Evolutionary conservation across 495 filamentous ascomycete genomes (phyloP), one percentile per base, ranked within the genome.

Genomic region (Xylaria flabelliformis): DNA sequence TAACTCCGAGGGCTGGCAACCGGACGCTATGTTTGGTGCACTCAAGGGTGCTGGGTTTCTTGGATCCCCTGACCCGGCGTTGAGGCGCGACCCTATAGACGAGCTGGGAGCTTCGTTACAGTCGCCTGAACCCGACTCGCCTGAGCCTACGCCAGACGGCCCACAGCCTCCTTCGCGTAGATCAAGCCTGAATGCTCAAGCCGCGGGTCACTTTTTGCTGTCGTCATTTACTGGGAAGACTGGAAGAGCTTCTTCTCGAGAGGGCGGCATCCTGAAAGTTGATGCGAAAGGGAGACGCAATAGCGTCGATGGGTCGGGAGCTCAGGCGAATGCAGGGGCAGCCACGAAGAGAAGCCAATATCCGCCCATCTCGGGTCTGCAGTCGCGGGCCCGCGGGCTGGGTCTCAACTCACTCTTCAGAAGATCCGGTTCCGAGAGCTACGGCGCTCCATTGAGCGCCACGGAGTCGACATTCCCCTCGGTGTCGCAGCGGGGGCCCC

Each of bases 321-420:
- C 17, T 41, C 72, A 46, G 1, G 17, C 50, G 46, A 72, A 73
- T 65, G 32, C 58, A 51, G 67, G 64, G 50, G 21, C 67, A 17
- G 39, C 75, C 56, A 70, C 74, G 66, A 86, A 80, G 71, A 81
- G 81, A 50, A 81, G 76, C 6, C 84, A 84, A n/a, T 86, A 85
- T 63, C 84, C 84, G 6, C 84, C 83, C 0, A 82, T 81, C 17
- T 79, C 83, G 36, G 80, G 80, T 46, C 80, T 83, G 50, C 72
- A 75, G 17, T 74, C 81, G 3, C 77, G 78, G 15, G 75, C 80
- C 0, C 80, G 82, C 34, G 78, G 79, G 8, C 39, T 79, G 44
- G 74, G 70, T 17, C 70, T 86, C 1, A 83, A 74, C 58, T 73
- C 75, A 15, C 72, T 85, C 2, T 85, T 85, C 75, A 81, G 80